Evolutionary conservation across 495 filamentous ascomycete species (phyloP).

Genomic region (Neurospora sp.): DNA sequence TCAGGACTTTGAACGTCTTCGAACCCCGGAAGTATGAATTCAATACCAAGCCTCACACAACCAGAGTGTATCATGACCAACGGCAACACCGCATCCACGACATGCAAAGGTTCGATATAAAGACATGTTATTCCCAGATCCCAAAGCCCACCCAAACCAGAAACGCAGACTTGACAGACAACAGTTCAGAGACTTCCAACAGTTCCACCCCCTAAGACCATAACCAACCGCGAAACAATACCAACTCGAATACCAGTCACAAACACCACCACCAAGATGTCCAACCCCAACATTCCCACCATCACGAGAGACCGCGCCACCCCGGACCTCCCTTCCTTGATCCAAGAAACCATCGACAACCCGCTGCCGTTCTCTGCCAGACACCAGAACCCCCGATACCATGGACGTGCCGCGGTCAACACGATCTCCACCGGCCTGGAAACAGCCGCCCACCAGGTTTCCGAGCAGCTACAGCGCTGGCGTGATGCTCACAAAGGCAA

Average conservation of each 20-base stretch:
- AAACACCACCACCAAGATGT: neutral
- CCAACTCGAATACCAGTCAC: neutral
- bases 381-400: neutral
- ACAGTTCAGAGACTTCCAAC: neutral
- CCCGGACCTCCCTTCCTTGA: neutral
- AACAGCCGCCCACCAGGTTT: neutral
- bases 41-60: neutral
- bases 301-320: neutral
- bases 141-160: neutral
- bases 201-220: neutral
- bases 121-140: neutral
- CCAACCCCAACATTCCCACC: neutral
- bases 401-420: neutral
- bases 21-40: neutral
- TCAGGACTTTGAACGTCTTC: neutral
- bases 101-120: neutral
- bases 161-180: neutral
- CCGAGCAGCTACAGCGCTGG: neutral
- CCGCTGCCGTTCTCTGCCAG: neutral
- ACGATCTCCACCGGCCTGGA: neutral
- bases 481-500: neutral
- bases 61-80: neutral
- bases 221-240: neutral
- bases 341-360: neutral
- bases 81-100: neutral